Conservation (phyloP, 495 filamentous ascomycete genomes). For the Barbatosphaeria neglecta region DNA sequence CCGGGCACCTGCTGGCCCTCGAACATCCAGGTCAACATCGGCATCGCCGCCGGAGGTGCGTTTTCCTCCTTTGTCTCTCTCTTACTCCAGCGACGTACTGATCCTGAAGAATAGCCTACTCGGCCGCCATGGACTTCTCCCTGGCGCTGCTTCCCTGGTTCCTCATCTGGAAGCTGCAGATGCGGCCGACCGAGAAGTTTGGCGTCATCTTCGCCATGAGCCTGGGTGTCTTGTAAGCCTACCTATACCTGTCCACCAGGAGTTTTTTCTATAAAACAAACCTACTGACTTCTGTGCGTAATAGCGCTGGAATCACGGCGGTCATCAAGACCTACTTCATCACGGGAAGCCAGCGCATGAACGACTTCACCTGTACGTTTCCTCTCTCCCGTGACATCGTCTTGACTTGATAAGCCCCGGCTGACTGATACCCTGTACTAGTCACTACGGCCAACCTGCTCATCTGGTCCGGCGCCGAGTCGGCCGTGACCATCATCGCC, state of each 20-base stretch:
- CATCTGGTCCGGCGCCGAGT: conserved; percentile 15
- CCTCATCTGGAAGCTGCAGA: conserved; percentile 21
- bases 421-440: neutral
- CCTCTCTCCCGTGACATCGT: neutral
- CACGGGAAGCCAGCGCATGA: neutral
- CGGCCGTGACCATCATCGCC: conserved; percentile 13
- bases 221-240: conserved; percentile 22
- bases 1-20: conserved; percentile 19
- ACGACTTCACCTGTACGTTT: conserved; percentile 8
- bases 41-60: conserved; percentile 20
- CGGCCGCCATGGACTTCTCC: conserved; percentile 22
- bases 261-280: neutral
- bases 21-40: conserved; percentile 14
- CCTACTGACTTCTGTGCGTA: neutral
- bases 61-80: neutral
- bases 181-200: conserved; percentile 20
- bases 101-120: conserved; percentile 14
- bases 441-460: conserved; percentile 7
- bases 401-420: neutral
- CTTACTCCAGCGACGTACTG: neutral
- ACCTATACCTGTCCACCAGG: neutral
- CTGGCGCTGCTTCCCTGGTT: conserved; percentile 23
- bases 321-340: conserved; percentile 10
- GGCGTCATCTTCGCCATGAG: conserved; percentile 28
- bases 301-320: conserved; percentile 12